phyloP scores from a whole-genome alignment of 1,139 yeast species.

The Lodderomyces parapsilosis region DNA sequence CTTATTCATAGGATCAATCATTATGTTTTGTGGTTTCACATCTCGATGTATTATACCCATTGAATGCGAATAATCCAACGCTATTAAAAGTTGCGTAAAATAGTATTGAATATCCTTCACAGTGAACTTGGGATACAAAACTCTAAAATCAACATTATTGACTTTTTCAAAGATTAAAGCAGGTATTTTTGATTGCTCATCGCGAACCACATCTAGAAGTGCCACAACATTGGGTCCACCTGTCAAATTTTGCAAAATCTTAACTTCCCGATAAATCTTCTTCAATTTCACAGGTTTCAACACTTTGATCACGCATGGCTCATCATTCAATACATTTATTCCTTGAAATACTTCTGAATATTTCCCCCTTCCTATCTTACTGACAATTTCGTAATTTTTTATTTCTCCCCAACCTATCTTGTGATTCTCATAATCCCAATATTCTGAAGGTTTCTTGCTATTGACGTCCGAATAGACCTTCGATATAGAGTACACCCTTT shows the following conservation, averaged over 20 bases:
- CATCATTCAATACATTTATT: slow-evolving; percentile 44
- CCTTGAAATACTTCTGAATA: slow-evolving; percentile 95
- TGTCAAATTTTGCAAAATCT: slow-evolving; percentile 68
- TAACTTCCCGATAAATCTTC: slow-evolving; percentile 75
- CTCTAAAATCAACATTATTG: slow-evolving; percentile 69
- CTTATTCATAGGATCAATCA: slow-evolving; percentile 69
- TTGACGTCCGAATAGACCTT: slow-evolving; percentile 88
- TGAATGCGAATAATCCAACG: slow-evolving; percentile 74
- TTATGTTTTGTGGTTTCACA: slow-evolving; percentile 81
- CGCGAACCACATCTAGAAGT: slow-evolving; percentile 72
- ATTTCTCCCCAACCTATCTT: slow-evolving; percentile 72
- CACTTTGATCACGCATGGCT: slow-evolving; percentile 68
- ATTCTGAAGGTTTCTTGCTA: slow-evolving; percentile 71
- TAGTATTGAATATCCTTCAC: slow-evolving; percentile 66
- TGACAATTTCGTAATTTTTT: slow-evolving; percentile 81
- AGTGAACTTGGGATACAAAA: slow-evolving; percentile 65
- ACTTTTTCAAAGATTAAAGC: slow-evolving; percentile 73
- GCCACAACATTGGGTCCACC: slow-evolving; percentile 76
- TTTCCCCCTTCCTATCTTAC: slow-evolving; percentile 95
- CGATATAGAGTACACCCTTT: slow-evolving; percentile 64
- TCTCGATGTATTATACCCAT: slow-evolving; percentile 86
- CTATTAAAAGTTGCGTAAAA: slow-evolving; percentile 65
- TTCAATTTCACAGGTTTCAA: slow-evolving; percentile 78
- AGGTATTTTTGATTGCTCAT: slow-evolving; percentile 69
- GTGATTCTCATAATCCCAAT: slow-evolving; percentile 91